Conservation (phyloP, 305 asterid genomes). For the Ajuga reptans region DNA sequence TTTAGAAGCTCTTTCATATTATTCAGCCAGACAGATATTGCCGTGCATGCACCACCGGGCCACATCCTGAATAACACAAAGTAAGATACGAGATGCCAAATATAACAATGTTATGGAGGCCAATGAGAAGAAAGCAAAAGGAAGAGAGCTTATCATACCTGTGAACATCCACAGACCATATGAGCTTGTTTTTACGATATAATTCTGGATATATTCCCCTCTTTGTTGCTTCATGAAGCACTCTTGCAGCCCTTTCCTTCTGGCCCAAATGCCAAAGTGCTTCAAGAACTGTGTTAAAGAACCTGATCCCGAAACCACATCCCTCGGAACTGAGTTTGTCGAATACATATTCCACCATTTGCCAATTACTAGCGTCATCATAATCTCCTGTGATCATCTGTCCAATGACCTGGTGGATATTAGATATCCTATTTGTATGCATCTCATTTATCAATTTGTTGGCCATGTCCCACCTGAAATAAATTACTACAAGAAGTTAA, state of each 20-base stretch:
- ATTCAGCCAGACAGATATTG: slow-evolving; percentile 73
- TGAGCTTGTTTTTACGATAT: slow-evolving; percentile 63
- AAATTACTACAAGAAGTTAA: slow-evolving; percentile 23
- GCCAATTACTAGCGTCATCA: slow-evolving; percentile 85
- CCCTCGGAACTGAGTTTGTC: slow-evolving; percentile 91
- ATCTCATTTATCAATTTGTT: slow-evolving; percentile 64
- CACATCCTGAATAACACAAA: slow-evolving; percentile 58
- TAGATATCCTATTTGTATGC: slow-evolving; percentile 59
- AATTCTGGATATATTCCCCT: slow-evolving; percentile 83
- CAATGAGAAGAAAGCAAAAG: neutral
- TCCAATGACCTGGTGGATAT: slow-evolving; percentile 81
- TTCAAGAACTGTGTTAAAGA: slow-evolving; percentile 70
- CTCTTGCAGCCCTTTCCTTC: slow-evolving; percentile 89
- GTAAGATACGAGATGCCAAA: slow-evolving; percentile 18
- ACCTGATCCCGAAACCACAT: slow-evolving; percentile 75
- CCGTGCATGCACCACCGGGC: slow-evolving; percentile 94
- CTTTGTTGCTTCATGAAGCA: slow-evolving; percentile 78
- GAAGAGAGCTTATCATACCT: slow-evolving; percentile 39
- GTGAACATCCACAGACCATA: slow-evolving; percentile 92
- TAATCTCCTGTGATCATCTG: slow-evolving; percentile 86
- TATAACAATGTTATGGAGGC: neutral
- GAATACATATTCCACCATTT: slow-evolving; percentile 88
- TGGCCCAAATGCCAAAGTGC: slow-evolving; percentile 98
- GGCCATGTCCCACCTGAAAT: slow-evolving; percentile 67
- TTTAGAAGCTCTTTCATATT: slow-evolving; percentile 47